Base-by-base conservation (phyloP, 441 rosid genomes). In the Macaranga tanarius region DNA sequence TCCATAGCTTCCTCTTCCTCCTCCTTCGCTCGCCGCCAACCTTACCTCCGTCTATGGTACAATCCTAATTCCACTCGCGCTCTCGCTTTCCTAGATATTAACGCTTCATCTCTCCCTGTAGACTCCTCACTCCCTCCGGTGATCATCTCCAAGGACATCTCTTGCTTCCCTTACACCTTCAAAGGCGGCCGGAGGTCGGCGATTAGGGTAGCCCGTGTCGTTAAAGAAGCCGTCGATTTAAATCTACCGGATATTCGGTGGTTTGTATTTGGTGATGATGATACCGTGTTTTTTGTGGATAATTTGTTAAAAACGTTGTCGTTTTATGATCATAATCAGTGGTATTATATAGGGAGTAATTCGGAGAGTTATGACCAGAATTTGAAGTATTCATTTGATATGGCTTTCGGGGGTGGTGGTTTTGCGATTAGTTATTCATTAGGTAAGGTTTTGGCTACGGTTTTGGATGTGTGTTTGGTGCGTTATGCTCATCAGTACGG, bases 361-460 rank as follows among this genome's bases (percentile, higher is more conserved):
- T 92, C 97, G 48, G 99, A 94, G 87, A 73, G 78, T 73, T 92
- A 89, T 70, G 89, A 79, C 77, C 99, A 92, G 90, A 94, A 92
- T 34, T 71, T 75, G 64, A 89, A 84, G 82, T 22, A 89, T 75
- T 92, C 99, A 20, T 92, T 92, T 65, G 84, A 85, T 25, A 95
- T 92, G 97, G 99, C 90, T 34, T 95, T 89, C 65, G 97, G 99
- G 16, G 97, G 99, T 1, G 97, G 94, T 34, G 97, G 99, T 57
- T 92, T 95, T 52, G 97, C 94, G 1, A 78, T 92, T 26, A 92
- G 96, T 70, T 78, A 82, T 55, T 82, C 97, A 1, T 86, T 95
- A 70, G 97, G 82, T 7, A 82, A 76, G 77, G 96, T 80, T 70
- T 69, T 92, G 19, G 85, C 91, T 25, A 76, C 80, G 81, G 94